Percentiles rank a stretch among this genome's conserved stretches.
Conservation (phyloP, 768 basidiomycete genomes). For the Sarcomyxa edulis region DNA sequence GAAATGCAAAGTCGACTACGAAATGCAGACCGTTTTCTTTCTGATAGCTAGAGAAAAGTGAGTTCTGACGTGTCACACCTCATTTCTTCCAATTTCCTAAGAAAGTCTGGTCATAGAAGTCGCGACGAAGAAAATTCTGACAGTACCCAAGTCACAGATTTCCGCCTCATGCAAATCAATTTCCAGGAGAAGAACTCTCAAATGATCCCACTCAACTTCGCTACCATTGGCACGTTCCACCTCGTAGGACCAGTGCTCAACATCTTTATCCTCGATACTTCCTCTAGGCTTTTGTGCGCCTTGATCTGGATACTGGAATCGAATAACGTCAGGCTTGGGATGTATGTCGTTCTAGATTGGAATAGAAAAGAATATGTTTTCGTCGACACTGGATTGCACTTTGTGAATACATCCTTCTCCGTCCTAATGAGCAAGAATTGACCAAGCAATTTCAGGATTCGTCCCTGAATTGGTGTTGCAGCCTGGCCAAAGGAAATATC, state of each 20-base stretch:
- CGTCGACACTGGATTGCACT: conserved; percentile 69
- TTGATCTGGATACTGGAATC: conserved; percentile 62
- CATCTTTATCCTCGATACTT: conserved; percentile 67
- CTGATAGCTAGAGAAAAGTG: conserved; percentile 62
- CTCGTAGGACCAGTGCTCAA: conserved; percentile 72
- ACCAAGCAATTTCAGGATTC: conserved; percentile 43
- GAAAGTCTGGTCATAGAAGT: conserved; percentile 19
- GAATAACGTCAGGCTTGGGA: conserved; percentile 50
- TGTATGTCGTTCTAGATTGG: conserved; percentile 68
- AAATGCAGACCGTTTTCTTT: conserved; percentile 65
- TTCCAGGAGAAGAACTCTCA: conserved; percentile 58
- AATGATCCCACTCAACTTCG: too few relatives aligned
- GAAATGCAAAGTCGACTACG: conserved; percentile 77
- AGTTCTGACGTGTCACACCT: background rate
- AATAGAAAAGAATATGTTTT: conserved; percentile 61
- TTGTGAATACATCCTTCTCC: conserved; percentile 39
- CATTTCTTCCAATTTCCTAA: background rate
- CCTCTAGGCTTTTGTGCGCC: conserved; percentile 53
- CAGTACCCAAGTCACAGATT: conserved; percentile 73
- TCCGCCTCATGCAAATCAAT: conserved; percentile 62
- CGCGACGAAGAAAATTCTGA: conserved; percentile 56
- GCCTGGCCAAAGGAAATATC: conserved; percentile 57
- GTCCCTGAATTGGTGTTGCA: conserved; percentile 77
- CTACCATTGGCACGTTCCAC: conserved; percentile 57
- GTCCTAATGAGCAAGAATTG: conserved; percentile 5